These are phyloP conservation scores for Colletotrichum cuscutae DNA, from an alignment of 2,329 filamentous ascomycete species.

Conservation along the genomic window DNA sequence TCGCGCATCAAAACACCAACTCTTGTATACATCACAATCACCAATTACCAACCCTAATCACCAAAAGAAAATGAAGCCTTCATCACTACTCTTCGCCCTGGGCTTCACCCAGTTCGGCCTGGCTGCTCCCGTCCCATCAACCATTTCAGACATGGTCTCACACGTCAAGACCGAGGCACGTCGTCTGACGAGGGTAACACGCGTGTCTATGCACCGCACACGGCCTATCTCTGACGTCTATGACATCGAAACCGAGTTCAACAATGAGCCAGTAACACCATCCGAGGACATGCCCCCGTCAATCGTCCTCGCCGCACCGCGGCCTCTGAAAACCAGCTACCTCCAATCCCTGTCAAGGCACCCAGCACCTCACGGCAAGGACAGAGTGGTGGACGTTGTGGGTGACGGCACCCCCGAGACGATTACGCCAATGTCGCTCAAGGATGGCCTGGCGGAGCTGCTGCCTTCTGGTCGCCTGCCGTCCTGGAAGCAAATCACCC, in stretches of 20 bases:
- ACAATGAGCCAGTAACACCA: constrained; percentile 28
- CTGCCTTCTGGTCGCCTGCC: constrained; percentile 8
- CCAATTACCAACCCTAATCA: background rate
- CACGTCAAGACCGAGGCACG: constrained; percentile 17
- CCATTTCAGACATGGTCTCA: constrained; percentile 19
- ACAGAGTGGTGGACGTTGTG: constrained; percentile 30
- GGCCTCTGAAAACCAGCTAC: constrained; percentile 31
- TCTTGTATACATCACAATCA: background rate
- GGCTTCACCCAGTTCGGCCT: constrained; percentile 10
- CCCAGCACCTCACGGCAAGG: background rate
- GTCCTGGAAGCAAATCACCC: constrained; percentile 19
- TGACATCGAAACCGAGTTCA: constrained; percentile 18
- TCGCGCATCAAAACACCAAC: background rate
- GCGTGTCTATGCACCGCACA: constrained; percentile 1
- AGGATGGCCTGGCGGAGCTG: constrained; percentile 17
- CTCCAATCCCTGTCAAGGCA: constrained; percentile 28
- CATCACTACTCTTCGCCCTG: constrained; percentile 19
- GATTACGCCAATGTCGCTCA: constrained; percentile 23
- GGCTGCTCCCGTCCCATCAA: constrained; percentile 28
- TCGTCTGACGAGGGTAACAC: constrained; percentile 10
- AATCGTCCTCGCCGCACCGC: constrained; percentile 20
- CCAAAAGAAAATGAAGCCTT: constrained; percentile 22
- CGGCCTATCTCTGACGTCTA: background rate
- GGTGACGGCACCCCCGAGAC: constrained; percentile 27
- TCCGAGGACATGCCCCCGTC: constrained; percentile 25